A percentile compares a stretch with the other conserved stretches of the same genome.
phyloP scores from a whole-genome alignment of 2,329 filamentous ascomycete genomes.

The Sporothrix globosa region DNA sequence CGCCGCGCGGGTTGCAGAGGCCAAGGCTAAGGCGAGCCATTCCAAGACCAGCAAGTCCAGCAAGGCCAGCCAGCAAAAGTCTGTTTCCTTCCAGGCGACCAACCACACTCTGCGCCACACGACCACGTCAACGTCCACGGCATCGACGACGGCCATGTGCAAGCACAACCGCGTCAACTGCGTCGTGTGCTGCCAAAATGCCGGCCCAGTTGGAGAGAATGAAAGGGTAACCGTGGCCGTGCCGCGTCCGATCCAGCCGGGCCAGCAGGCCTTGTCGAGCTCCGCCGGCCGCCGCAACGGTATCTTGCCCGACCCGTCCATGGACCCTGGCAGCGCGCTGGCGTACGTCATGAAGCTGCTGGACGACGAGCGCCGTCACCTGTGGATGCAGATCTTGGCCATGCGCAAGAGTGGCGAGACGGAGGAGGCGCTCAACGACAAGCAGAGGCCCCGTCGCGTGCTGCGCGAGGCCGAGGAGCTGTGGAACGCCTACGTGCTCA shows the following conservation, averaged over 20 bases:
- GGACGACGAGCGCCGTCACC: slow-evolving; percentile 76
- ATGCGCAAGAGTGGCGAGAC: slow-evolving; percentile 45
- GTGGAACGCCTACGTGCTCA: slow-evolving; percentile 37
- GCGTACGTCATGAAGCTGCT: slow-evolving; percentile 82
- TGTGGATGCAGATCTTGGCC: slow-evolving; percentile 69
- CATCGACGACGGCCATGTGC: slow-evolving; percentile 22
- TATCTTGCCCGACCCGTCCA: slow-evolving; percentile 20
- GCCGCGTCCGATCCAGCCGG: slow-evolving; percentile 32
- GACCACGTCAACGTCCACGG: neutral
- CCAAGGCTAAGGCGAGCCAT: neutral
- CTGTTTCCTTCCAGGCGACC: slow-evolving; percentile 31
- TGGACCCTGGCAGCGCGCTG: slow-evolving; percentile 67
- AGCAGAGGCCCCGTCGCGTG: slow-evolving; percentile 29
- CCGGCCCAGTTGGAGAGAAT: slow-evolving; percentile 10
- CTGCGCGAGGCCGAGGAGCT: slow-evolving; percentile 35
- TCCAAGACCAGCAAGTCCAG: slow-evolving; percentile 12
- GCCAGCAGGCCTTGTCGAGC: neutral
- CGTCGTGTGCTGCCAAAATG: slow-evolving; percentile 36
- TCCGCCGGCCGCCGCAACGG: neutral
- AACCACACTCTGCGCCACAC: neutral
- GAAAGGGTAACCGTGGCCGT: slow-evolving; percentile 36
- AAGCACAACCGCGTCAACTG: slow-evolving; percentile 37
- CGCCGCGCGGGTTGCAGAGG: neutral
- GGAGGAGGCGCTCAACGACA: slow-evolving; percentile 29
- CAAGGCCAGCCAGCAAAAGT: slow-evolving; percentile 28